These are phyloP conservation scores for Vaccinium corymbosum DNA, from an alignment of 148 eudicot species.

Conservation along the genomic window DNA sequence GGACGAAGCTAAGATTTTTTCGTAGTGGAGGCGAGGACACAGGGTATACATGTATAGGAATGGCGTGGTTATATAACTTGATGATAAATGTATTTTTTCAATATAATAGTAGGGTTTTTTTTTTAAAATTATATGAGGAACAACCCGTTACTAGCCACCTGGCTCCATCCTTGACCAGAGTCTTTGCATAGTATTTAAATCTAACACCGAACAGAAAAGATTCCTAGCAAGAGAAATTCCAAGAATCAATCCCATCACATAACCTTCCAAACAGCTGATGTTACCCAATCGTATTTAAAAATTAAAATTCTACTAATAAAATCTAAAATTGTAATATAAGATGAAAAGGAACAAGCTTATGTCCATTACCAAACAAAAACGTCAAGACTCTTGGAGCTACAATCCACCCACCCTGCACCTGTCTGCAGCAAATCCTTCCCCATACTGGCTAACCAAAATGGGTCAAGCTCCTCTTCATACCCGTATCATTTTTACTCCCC, in stretches of 20 bases:
- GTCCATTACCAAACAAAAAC: not conserved
- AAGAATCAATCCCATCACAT: not conserved
- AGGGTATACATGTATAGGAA: too few species aligned
- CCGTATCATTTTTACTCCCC: not conserved
- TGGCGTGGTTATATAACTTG: too few species aligned
- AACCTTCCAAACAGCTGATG: too few species aligned
- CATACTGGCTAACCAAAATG: not conserved
- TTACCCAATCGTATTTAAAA: not conserved
- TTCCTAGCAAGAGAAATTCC: not conserved
- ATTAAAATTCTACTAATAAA: not conserved
- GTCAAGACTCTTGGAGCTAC: not conserved
- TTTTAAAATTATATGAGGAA: too few species aligned
- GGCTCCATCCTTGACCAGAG: too few species aligned
- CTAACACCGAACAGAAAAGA: too few species aligned
- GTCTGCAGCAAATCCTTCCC: not conserved
- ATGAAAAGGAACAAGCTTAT: not conserved
- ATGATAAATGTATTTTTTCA: too few species aligned
- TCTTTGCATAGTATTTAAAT: too few species aligned
- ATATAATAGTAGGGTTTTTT: too few species aligned
- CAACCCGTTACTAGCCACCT: too few species aligned
- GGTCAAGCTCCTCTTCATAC: not conserved
- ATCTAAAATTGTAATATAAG: not conserved
- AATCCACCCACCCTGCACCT: not conserved
- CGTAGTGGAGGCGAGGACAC: too few species aligned
- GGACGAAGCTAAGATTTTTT: too few species aligned